These are phyloP conservation scores for Suhomyces pyralidae DNA, from an alignment of 805 yeast genomes.

Conservation along the genomic window DNA sequence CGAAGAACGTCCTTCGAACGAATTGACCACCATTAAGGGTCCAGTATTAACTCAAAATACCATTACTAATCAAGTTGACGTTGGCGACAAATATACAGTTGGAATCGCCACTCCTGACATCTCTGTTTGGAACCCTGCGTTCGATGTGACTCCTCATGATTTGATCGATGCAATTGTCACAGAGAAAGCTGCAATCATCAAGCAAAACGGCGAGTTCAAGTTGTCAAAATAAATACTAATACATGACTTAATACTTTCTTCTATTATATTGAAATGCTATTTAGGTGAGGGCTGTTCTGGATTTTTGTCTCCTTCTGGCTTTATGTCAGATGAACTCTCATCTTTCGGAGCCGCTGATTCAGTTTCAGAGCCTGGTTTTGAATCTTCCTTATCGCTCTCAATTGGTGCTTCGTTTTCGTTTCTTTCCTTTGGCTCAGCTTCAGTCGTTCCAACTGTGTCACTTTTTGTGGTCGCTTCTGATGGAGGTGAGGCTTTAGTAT, in stretches of 20 bases:
- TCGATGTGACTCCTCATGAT: conserved; percentile 85
- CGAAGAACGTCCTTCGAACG: conserved; percentile 82
- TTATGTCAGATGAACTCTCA: not conserved
- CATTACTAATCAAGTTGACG: conserved; percentile 16
- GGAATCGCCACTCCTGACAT: conserved; percentile 84
- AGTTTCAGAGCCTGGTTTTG: not conserved
- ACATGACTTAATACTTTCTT: not conserved
- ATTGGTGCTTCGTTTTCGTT: not conserved
- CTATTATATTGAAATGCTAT: not conserved
- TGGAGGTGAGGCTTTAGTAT: not conserved
- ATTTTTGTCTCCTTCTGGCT: not conserved
- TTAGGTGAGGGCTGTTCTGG: not conserved
- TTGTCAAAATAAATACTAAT: conserved; percentile 18
- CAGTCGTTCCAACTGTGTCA: not conserved
- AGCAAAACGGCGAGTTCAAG: conserved; percentile 52
- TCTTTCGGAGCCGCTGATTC: not conserved
- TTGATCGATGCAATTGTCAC: conserved; percentile 88
- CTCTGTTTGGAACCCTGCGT: conserved; percentile 93
- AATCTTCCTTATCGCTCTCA: not conserved
- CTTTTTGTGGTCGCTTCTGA: not conserved
- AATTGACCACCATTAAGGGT: conserved; percentile 75
- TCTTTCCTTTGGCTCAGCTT: not conserved
- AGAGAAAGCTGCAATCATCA: conserved; percentile 61
- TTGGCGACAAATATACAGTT: conserved; percentile 48
- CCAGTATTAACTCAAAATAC: conserved; percentile 18